A percentile compares a stretch with the other conserved stretches of the same genome.
Conservation (phyloP, 176 grass and related monocot genomes). For the Saccharum officinarum region DNA sequence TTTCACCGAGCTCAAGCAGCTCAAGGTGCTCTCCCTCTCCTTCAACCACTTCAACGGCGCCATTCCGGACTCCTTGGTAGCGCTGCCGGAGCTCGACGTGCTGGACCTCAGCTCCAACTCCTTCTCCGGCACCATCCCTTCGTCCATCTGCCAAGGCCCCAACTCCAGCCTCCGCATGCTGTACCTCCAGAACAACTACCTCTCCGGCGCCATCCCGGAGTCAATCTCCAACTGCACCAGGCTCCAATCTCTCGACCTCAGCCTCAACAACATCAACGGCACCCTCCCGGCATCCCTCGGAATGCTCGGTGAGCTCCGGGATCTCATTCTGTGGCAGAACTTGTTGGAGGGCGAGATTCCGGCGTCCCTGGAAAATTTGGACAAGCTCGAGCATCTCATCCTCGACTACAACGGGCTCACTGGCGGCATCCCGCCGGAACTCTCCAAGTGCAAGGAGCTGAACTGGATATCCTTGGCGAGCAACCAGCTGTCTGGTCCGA, state of each 20-base stretch:
- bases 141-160: slow-evolving; percentile 50
- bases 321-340: slow-evolving; percentile 99
- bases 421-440: slow-evolving; percentile 60
- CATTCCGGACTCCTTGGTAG: slow-evolving; percentile 53
- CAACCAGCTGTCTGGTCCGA: slow-evolving; percentile 75
- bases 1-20: slow-evolving; percentile 52
- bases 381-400: slow-evolving; percentile 80
- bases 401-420: slow-evolving; percentile 90
- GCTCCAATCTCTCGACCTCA: slow-evolving; percentile 93
- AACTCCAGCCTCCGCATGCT: slow-evolving; percentile 56
- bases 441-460: slow-evolving; percentile 65
- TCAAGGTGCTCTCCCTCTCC: slow-evolving; percentile 59
- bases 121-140: slow-evolving; percentile 71
- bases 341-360: slow-evolving; percentile 80
- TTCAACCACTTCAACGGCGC: slow-evolving; percentile 81
- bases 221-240: slow-evolving; percentile 72
- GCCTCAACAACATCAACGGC: slow-evolving; percentile 76
- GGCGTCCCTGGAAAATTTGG: slow-evolving; percentile 53
- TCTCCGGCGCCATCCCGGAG: slow-evolving; percentile 66
- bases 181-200: slow-evolving; percentile 96
- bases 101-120: slow-evolving; percentile 94
- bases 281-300: slow-evolving; percentile 67
- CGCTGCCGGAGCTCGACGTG: slow-evolving; percentile 60
- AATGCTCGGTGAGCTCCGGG: slow-evolving; percentile 54
- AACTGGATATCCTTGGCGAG: slow-evolving; percentile 96